These are phyloP conservation scores for Mortierella sp. DNA, from an alignment of 371 early-diverging fungal genomes.

Conservation along the genomic window DNA sequence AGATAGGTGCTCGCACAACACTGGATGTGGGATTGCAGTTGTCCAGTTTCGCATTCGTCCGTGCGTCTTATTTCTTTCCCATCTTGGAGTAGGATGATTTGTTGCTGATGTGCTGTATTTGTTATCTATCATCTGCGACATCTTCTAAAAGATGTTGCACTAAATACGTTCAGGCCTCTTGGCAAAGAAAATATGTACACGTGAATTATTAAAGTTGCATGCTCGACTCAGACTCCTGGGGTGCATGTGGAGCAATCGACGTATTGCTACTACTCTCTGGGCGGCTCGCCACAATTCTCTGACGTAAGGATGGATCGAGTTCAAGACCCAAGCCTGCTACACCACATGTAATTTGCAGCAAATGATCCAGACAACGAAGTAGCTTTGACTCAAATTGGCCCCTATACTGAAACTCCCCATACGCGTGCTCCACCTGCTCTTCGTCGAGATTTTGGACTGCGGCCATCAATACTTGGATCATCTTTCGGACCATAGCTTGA, in stretches of 20 bases:
- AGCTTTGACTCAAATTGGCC: slow-evolving; percentile 71
- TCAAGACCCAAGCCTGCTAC: slow-evolving; percentile 23
- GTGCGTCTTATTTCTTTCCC: background rate
- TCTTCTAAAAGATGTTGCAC: background rate
- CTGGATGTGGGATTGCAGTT: too few relatives aligned
- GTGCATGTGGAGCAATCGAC: background rate
- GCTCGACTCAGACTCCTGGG: too few relatives aligned
- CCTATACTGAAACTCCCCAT: slow-evolving; percentile 74
- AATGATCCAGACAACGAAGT: slow-evolving; percentile 45
- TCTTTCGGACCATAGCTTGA: slow-evolving; percentile 47
- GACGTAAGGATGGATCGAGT: slow-evolving; percentile 25
- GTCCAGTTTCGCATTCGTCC: too few relatives aligned
- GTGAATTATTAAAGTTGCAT: background rate
- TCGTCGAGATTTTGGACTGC: slow-evolving; percentile 58
- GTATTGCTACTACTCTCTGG: slow-evolving; percentile 1
- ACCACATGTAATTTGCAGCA: slow-evolving; percentile 44
- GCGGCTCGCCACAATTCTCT: slow-evolving; percentile 43
- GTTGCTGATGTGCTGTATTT: background rate
- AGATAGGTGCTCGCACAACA: too few relatives aligned
- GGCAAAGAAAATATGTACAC: background rate
- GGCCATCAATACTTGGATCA: slow-evolving; percentile 61
- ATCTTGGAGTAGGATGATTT: background rate
- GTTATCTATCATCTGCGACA: too few relatives aligned
- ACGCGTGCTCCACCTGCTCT: slow-evolving; percentile 64
- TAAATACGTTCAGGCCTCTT: background rate